A percentile compares a stretch with the other conserved stretches of the same genome.
phyloP scores from a whole-genome alignment of 164 flowering plant species.

The Hamamelis virginiana region DNA sequence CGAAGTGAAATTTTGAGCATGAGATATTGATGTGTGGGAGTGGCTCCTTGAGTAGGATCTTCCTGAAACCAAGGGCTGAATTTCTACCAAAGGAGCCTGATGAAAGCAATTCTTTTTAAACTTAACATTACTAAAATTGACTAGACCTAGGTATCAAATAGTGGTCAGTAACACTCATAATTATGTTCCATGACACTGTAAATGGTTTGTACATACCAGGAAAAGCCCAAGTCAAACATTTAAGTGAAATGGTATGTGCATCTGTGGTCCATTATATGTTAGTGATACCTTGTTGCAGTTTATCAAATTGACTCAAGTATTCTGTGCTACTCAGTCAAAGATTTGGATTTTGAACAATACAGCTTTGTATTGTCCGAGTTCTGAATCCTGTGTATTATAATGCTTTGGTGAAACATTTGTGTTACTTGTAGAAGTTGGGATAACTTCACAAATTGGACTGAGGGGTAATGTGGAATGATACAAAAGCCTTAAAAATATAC shows the following conservation, averaged over 20 bases:
- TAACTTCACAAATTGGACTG: too few relatives aligned
- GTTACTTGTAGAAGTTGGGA: too few relatives aligned
- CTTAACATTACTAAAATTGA: too few relatives aligned
- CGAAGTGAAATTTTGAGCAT: too few relatives aligned
- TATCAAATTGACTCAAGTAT: not conserved
- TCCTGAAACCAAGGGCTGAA: not conserved
- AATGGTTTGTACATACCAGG: not conserved
- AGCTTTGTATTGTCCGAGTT: not conserved
- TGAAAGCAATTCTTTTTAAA: too few relatives aligned
- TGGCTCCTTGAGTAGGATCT: not conserved
- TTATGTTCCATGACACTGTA: too few relatives aligned
- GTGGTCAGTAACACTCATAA: not conserved
- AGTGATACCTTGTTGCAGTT: not conserved
- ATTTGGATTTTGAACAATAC: not conserved
- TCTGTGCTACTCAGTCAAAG: not conserved
- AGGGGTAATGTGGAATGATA: too few relatives aligned
- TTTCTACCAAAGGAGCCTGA: too few relatives aligned
- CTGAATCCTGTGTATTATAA: not conserved
- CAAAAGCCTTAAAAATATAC: too few relatives aligned
- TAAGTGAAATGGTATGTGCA: not conserved
- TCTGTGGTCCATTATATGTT: not conserved
- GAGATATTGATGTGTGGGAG: too few relatives aligned
- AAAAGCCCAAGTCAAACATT: not conserved
- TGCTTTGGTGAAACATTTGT: not conserved
- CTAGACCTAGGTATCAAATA: not conserved